Conservation (phyloP, 163 green algal genomes). For the Scenedesmus sp. region DNA sequence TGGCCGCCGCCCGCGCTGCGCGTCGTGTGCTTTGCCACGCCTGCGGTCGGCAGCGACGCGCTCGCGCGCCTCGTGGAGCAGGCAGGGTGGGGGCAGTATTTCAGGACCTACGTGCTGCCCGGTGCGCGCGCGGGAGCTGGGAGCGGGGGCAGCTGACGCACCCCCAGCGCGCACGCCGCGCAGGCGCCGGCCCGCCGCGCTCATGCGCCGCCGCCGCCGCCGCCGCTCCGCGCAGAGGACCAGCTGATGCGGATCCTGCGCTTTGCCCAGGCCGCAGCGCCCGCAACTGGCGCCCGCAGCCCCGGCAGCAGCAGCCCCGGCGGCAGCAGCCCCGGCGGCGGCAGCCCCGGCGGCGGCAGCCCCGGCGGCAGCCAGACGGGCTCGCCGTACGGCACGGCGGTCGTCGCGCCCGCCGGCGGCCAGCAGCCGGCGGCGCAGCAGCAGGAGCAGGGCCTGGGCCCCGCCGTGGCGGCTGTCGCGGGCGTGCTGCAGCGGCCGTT, state of each 20-base stretch:
- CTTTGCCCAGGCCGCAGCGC: slow-evolving; percentile 22
- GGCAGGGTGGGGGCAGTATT: slow-evolving; percentile 64
- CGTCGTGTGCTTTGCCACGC: slow-evolving; percentile 78
- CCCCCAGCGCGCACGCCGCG: too few relatives aligned
- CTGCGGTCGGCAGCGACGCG: slow-evolving; percentile 78
- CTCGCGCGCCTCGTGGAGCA: slow-evolving; percentile 65
- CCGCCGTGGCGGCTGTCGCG: not conserved
- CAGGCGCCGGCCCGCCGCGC: too few relatives aligned
- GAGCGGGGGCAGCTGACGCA: too few relatives aligned
- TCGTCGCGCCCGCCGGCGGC: not conserved
- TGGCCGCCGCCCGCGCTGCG: slow-evolving; percentile 51
- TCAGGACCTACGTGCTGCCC: slow-evolving; percentile 75
- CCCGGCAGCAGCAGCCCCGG: slow-evolving; percentile 3
- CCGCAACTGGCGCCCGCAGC: too few relatives aligned
- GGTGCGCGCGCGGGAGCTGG: slow-evolving; percentile 37
- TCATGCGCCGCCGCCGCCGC: too few relatives aligned
- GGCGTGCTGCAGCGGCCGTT: slow-evolving; percentile 28
- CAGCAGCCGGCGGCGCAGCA: not conserved
- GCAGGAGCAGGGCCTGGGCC: not conserved
- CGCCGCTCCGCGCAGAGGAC: slow-evolving; percentile 61
- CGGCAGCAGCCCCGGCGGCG: slow-evolving; percentile 11
- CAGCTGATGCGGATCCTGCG: slow-evolving; percentile 56
- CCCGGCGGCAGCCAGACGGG: not conserved
- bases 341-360: not conserved
- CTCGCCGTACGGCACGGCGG: not conserved